Conservation (phyloP, 495 filamentous ascomycete species). For the Hamigera avellanea region DNA sequence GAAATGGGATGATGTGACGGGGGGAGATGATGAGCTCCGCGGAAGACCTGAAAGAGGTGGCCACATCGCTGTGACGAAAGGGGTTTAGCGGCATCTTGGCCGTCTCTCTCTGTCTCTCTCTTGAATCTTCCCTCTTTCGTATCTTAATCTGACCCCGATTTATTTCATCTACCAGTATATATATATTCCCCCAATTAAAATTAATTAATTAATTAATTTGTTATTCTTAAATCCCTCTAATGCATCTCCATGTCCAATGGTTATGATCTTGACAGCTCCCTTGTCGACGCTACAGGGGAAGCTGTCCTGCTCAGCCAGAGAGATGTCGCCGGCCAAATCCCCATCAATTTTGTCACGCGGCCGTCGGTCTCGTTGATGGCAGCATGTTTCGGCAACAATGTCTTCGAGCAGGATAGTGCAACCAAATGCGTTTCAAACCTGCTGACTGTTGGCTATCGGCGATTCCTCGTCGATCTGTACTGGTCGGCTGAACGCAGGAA, state of each 20-base stretch:
- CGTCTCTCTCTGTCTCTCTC: not conserved
- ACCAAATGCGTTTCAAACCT: conserved; percentile 49
- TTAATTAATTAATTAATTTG: no score
- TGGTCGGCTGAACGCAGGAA: conserved; percentile 41
- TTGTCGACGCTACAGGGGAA: conserved; percentile 23
- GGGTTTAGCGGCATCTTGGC: conserved; percentile 1
- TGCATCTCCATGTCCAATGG: conserved; percentile 20
- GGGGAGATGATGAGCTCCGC: no score
- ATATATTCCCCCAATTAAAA: no score
- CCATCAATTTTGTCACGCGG: conserved; percentile 48
- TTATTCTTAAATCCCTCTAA: no score
- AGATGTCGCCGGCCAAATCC: conserved; percentile 47
- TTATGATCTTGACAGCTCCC: conserved; percentile 20
- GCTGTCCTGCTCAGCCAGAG: conserved; percentile 39
- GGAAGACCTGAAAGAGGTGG: not conserved
- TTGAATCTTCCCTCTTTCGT: not conserved
- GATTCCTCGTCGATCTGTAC: conserved; percentile 51
- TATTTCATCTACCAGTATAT: no score
- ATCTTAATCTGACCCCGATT: no score
- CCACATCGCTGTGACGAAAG: conserved; percentile 1
- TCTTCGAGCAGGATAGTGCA: conserved; percentile 34
- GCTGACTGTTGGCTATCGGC: conserved; percentile 44
- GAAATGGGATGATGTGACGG: no score
- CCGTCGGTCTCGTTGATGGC: conserved; percentile 42
- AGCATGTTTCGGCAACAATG: conserved; percentile 45